Evolutionary conservation across 1,284 basidiomycete species (phyloP).

Genomic region (Paramarasmius palmivorus): DNA sequence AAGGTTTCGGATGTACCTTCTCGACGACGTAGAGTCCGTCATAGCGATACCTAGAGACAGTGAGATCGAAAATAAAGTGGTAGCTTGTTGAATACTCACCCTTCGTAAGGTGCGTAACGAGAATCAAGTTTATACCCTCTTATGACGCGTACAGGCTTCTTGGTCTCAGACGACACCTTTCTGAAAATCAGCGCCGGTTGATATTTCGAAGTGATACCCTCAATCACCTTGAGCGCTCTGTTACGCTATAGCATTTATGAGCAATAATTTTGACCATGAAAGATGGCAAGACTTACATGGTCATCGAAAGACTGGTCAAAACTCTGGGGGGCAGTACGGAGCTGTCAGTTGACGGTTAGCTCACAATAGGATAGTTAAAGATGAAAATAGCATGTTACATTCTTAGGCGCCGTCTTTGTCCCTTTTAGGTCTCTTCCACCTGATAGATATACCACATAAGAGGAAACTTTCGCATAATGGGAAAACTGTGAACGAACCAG

Average conservation of each 20-base stretch:
- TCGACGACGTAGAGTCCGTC: slow-evolving; percentile 81
- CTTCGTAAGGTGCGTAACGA: slow-evolving; percentile 69
- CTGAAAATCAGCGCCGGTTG: slow-evolving; percentile 1
- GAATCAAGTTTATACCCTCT: slow-evolving; percentile 78
- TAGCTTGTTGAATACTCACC: slow-evolving; percentile 40
- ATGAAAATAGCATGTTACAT: slow-evolving; percentile 53
- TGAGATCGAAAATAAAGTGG: slow-evolving; percentile 3
- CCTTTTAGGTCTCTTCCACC: slow-evolving; percentile 83
- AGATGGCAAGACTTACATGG: slow-evolving; percentile 29
- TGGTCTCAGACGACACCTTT: slow-evolving; percentile 68
- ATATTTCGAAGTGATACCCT: neutral
- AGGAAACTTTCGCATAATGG: neutral
- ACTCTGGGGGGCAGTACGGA: slow-evolving; percentile 83
- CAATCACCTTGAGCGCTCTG: slow-evolving; percentile 57
- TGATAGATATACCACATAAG: slow-evolving; percentile 21
- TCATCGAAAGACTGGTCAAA: slow-evolving; percentile 78
- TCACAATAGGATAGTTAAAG: neutral
- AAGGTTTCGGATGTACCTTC: too few relatives aligned
- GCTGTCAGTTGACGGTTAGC: slow-evolving; percentile 37
- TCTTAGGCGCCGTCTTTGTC: slow-evolving; percentile 74
- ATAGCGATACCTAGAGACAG: slow-evolving; percentile 68
- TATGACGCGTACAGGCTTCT: slow-evolving; percentile 70
- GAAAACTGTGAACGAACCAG: slow-evolving; percentile 40
- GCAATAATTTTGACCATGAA: neutral
- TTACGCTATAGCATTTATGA: slow-evolving; percentile 45